A percentile compares a stretch with the other conserved stretches of the same genome.
Evolutionary conservation across 805 yeast genomes (phyloP).

Genomic region (Sugiyamaella smithiae): DNA sequence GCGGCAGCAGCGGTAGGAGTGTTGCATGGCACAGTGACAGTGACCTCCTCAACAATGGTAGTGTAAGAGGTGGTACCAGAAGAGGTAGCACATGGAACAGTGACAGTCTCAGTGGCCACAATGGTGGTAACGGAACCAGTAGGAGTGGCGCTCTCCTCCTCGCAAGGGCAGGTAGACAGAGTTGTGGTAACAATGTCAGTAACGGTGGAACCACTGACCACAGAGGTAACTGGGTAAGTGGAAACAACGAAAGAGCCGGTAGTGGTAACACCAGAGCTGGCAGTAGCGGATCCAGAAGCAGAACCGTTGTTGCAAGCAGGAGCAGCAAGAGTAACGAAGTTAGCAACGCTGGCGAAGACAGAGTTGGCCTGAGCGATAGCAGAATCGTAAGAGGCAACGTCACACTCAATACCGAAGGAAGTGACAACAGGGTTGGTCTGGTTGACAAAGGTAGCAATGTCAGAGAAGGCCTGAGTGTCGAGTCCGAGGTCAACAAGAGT

Average conservation of each 20-base stretch:
- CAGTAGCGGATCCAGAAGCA: background rate
- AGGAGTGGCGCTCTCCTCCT: constrained; percentile 6
- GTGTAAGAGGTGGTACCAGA: constrained; percentile 5
- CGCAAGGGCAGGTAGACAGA: constrained; percentile 10
- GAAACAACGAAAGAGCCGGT: background rate
- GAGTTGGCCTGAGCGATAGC: constrained; percentile 4
- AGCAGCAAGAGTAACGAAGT: background rate
- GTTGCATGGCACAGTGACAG: constrained; percentile 8
- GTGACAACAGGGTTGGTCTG: constrained; percentile 2
- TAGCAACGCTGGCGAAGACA: background rate
- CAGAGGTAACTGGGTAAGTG: background rate
- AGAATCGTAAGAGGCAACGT: background rate
- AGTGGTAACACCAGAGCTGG: background rate
- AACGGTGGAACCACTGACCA: background rate
- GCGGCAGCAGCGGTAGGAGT: background rate
- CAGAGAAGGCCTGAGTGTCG: background rate
- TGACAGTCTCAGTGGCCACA: background rate
- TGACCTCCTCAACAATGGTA: constrained; percentile 5
- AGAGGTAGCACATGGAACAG: constrained; percentile 2
- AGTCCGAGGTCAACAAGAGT: background rate
- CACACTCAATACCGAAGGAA: background rate
- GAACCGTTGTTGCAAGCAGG: background rate
- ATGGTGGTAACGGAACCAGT: background rate
- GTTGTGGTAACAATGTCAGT: background rate
- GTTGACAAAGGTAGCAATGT: background rate